Base-by-base conservation (phyloP, 495 filamentous ascomycete genomes). In the Podospora appendiculata region DNA sequence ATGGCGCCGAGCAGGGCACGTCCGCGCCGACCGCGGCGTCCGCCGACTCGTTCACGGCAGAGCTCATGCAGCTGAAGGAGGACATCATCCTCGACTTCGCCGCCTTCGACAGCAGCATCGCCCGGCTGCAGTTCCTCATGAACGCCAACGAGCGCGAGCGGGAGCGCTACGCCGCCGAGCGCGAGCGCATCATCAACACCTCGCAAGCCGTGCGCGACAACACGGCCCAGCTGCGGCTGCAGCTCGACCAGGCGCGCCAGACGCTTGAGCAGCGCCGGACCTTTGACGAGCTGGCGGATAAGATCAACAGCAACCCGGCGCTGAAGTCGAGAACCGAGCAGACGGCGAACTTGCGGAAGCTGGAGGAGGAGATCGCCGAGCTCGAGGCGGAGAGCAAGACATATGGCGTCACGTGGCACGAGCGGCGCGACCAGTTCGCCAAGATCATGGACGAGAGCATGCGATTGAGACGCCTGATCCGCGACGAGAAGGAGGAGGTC, bases 401-500 rank as follows among this genome's bases (percentile, higher is more conserved):
- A 36, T 95, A 93, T 68, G 84, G 82, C 9, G 75, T 74, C 46
- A 95, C 89, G 4, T 97, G 92, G 92, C 71, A 79, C 14, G 89
- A 95, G 65, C 77, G 94, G 35, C 70, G 90, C 40, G 86, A 87
- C 60, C 90, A 95, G 69, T 98, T 97, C 68, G 87, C 85, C 11
- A 76, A 82, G 56, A 93, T 98, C 62, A 87, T 96, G 52, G 89
- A 90, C 39, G 91, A 97, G 73, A 87, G 90, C 5, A 87, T 86
- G 82, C 78, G 88, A 54, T 77, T 97, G 58, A 77, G 90, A 45
- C 79, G 85, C 34, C 71, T 95, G 59, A 97, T 98, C 58, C 81
- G 89, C 41, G 90, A 96, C 67, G 90, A 96, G 74, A 96, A 96
- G 68, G 93, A 97, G 65, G 93, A 96, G 70, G 74, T 79, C 4